Conservation (phyloP, 768 basidiomycete species). For the Hypholoma sublateritium region DNA sequence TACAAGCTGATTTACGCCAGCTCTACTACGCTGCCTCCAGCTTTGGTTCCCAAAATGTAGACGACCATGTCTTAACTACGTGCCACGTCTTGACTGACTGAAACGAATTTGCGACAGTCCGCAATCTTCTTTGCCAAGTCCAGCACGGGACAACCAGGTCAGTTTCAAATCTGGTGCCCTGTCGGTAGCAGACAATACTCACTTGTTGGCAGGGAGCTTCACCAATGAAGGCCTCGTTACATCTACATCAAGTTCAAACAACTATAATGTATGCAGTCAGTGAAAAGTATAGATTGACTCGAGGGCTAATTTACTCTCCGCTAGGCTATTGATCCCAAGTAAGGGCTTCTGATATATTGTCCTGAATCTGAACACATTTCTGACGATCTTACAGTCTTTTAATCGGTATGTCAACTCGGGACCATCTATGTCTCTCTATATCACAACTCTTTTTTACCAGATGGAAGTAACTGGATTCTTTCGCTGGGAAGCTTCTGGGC, state of each 20-base stretch:
- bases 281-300: background rate
- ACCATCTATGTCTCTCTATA: background rate
- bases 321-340: constrained; percentile 58
- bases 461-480: constrained; percentile 45
- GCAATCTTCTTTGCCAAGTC: constrained; percentile 57
- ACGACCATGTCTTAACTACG: too few relatives aligned
- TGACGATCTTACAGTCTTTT: constrained; percentile 21
- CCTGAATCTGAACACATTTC: background rate
- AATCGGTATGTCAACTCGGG: constrained; percentile 23
- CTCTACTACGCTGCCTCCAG: constrained; percentile 55
- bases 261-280: constrained; percentile 37
- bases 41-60: constrained; percentile 49
- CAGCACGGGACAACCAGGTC: constrained; percentile 44
- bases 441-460: constrained; percentile 16
- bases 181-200: background rate
- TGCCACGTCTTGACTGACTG: constrained; percentile 43
- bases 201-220: constrained; percentile 33
- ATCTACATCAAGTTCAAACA: constrained; percentile 34
- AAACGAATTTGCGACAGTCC: constrained; percentile 28
- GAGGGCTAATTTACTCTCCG: background rate
- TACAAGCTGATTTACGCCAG: constrained; percentile 21
- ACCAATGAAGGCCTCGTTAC: constrained; percentile 48
- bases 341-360: constrained; percentile 12
- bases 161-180: background rate
- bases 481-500: constrained; percentile 58